Base-by-base conservation (phyloP, 169 alveolate genomes). In the Nephromyces sp. region DNA sequence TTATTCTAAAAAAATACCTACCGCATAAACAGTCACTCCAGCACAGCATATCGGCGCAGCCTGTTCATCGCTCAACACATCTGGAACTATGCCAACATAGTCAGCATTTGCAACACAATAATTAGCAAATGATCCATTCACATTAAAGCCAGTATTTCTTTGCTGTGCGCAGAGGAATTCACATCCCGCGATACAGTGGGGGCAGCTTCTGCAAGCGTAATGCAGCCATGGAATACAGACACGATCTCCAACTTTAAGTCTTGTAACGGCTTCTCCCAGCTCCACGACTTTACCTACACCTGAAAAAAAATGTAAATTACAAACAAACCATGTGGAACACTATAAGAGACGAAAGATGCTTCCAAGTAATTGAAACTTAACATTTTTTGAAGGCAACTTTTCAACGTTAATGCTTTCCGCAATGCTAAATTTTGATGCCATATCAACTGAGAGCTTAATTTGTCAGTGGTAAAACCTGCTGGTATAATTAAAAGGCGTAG, bases 1-100 rank as follows among this genome's bases (percentile, higher is more conserved):
- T 21, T 77, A 66, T 33, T 74, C 61, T 74, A 79, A 79, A 34
- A 76, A 74, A 43, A 86, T 43, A 65, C 57, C 68, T 6, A 8
- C 71, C 3, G 5, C 32, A 78, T 68, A 90, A 1, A 81, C 83
- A 0, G 93, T 88, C 33, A 86, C 79, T 0, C 93, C 93, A 8
- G 93, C 95, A 72, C 95, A 89, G 1, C 86, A 81, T 15, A 87
- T 75, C n/a, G 93, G 95, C 28, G 93, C 87, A 0, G 83, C 85
- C 63, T 75, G 52, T 1, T 78, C 80, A 27, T 76, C 32, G 30
- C 79, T 72, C 57, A 84, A 70, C 28, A 78, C 77, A 22, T 78
- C 90, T 1, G 93, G 93, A 51, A 90, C 66, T 24, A 71, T 68
- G 63, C 80, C 82, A 52, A 85, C 80, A 79, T 72, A 82, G 35